Conservation (phyloP, 1,139 yeast species). For the Hemisphaericaspora xylanilytica region DNA sequence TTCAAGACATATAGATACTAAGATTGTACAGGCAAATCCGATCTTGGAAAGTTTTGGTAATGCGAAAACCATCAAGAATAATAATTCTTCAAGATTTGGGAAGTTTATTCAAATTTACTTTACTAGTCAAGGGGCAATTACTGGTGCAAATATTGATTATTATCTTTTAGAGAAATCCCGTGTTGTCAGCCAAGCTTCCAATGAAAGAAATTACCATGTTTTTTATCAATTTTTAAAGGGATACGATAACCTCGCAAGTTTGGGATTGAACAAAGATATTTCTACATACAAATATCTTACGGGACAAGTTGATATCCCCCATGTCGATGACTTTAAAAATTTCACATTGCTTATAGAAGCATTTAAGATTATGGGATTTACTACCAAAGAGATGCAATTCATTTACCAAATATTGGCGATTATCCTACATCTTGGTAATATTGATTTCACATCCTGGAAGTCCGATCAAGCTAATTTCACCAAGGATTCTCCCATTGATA, state of each 20-base stretch:
- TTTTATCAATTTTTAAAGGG: conserved; percentile 86
- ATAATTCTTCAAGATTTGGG: conserved; percentile 95
- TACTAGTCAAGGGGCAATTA: conserved; percentile 58
- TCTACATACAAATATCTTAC: conserved; percentile 56
- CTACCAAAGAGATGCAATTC: conserved; percentile 50
- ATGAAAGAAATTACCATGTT: conserved; percentile 89
- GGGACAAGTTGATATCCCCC: conserved; percentile 55
- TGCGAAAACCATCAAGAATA: conserved; percentile 91
- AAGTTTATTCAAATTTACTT: conserved; percentile 90
- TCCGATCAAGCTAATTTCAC: conserved; percentile 80
- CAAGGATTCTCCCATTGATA: conserved; percentile 50
- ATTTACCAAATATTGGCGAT: conserved; percentile 71
- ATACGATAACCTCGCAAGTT: conserved; percentile 48
- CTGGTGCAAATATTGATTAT: conserved; percentile 94
- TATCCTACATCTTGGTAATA: conserved; percentile 82
- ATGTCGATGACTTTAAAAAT: conserved; percentile 73
- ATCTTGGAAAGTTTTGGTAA: conserved; percentile 96
- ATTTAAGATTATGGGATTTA: conserved; percentile 71
- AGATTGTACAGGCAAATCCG: conserved; percentile 91
- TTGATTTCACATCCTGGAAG: conserved; percentile 67
- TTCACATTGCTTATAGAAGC: conserved; percentile 62
- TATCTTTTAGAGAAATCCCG: conserved; percentile 91
- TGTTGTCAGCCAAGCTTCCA: conserved; percentile 72
- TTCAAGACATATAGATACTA: conserved; percentile 59
- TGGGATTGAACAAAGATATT: conserved; percentile 48